Evolutionary conservation across 768 basidiomycete species (phyloP), one percentile per base, ranked within the genome.

Genomic region (Lactarius hatsudake): DNA sequence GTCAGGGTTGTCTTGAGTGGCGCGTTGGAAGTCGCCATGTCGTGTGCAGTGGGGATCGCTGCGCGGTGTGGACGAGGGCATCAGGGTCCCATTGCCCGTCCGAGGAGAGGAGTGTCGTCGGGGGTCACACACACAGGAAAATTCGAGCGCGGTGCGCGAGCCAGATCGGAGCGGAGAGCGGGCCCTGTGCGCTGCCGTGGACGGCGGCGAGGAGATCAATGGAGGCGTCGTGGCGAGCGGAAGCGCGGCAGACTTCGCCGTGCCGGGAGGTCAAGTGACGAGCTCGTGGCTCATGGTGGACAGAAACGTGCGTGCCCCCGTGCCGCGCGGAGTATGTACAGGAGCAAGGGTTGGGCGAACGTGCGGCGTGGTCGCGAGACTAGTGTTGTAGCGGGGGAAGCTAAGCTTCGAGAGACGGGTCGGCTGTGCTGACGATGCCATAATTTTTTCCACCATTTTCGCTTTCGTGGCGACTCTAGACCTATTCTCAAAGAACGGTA

Each of bases 301-400:
- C 66, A 58, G 68, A 69, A 69, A 69, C 62, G 57, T 40, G 43
- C 58, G 68, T 48, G 55, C 68, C 2, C 2, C 32, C 13, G 48
- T 6, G 48, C 48, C 48, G 23, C 23, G 28, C 45, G 58, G 59
- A 63, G 65, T 68, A 62, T 30, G 65, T 68, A 28, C 36, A 68
- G 59, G 66, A 61, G 68, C 68, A 69, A 62, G 68, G 59, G 66
- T 26, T 58, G 5, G 62, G 38, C 42, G 61, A 67, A 63, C 57
- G 42, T 30, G 36, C 36, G 51, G 61, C 58, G 40, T 62, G 68
- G 68, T 67, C 61, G 51, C 34, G 43, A 63, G 66, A 63, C 68
- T 60, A 54, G 68, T 62, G 68, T 9, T 45, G 42, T 62, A 67
- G 68, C 57, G 65, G 66, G 66, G 68, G 68, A 63, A 67, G 66